Conservation (phyloP, 176 grass and related monocot genomes). For the Carex kokanica region DNA sequence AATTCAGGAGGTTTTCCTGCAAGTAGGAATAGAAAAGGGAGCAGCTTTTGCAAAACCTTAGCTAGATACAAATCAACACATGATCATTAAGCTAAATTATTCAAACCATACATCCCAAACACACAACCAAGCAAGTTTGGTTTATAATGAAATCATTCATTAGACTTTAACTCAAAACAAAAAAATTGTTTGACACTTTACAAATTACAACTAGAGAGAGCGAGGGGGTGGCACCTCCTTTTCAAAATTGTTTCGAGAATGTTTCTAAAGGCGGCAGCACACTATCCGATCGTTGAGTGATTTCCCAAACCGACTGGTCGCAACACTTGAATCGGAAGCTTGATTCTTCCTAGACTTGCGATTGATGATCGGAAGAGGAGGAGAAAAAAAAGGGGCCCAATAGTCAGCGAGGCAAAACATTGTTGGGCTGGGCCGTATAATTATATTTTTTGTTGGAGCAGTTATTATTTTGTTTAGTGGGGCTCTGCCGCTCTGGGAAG, state of each 20-base stretch:
- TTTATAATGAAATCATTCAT: too few relatives aligned
- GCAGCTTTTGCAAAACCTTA: slow-evolving; percentile 3
- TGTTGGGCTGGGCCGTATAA: neutral
- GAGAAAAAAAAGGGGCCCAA: neutral
- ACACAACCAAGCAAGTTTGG: too few relatives aligned
- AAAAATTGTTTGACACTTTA: neutral
- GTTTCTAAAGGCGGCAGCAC: too few relatives aligned
- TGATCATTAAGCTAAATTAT: neutral
- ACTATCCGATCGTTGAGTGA: neutral
- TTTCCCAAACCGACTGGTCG: too few relatives aligned
- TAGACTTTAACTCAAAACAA: neutral
- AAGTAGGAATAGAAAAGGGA: neutral
- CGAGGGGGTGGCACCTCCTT: too few relatives aligned
- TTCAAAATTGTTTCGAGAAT: too few relatives aligned
- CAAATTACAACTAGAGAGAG: too few relatives aligned
- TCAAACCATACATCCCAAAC: neutral
- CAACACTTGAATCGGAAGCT: neutral
- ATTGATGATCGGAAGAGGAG: neutral
- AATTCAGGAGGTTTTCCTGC: neutral
- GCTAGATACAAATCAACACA: neutral
- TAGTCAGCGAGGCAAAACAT: neutral
- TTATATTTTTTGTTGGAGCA: neutral
- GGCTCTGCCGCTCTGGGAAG: too few relatives aligned
- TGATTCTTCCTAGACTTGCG: neutral
- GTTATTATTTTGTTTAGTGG: neutral